A percentile compares a stretch with the other conserved stretches of the same genome.
Evolutionary conservation across 176 grass and related monocot species (phyloP).

Genomic region (Saccharum spontaneum): DNA sequence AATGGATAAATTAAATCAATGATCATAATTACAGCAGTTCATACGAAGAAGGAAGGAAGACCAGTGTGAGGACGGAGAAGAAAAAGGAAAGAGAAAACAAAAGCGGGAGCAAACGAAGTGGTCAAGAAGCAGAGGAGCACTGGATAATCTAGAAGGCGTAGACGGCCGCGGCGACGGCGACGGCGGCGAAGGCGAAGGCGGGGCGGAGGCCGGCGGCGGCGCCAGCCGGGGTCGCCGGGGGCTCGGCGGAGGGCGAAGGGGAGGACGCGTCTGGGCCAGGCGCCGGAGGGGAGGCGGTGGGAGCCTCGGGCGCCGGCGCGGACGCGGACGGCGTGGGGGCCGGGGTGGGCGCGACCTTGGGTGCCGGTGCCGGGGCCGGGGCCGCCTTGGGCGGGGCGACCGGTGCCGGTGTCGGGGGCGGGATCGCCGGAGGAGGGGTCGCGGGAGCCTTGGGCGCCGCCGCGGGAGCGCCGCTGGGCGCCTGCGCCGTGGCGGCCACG

Average conservation of each 20-base stretch:
- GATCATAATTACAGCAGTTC: slow-evolving; percentile 52
- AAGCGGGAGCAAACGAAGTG: background rate
- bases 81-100: background rate
- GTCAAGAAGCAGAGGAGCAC: slow-evolving; percentile 4
- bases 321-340: slow-evolving; percentile 32
- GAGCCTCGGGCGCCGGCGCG: slow-evolving; percentile 34
- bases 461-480: slow-evolving; percentile 28
- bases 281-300: slow-evolving; percentile 21
- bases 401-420: slow-evolving; percentile 31
- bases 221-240: slow-evolving; percentile 1
- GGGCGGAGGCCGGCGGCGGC: slow-evolving; percentile 46
- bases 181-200: slow-evolving; percentile 38
- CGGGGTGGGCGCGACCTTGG: background rate
- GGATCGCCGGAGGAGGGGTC: slow-evolving; percentile 30
- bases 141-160: slow-evolving; percentile 42
- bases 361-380: background rate
- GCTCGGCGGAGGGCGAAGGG: slow-evolving; percentile 33
- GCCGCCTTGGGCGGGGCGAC: slow-evolving; percentile 23
- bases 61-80: background rate
- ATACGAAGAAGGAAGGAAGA: slow-evolving; percentile 9
- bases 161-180: slow-evolving; percentile 36
- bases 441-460: slow-evolving; percentile 25
- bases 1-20: slow-evolving; percentile 53
- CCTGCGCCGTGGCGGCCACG: slow-evolving; percentile 47
- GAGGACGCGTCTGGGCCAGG: slow-evolving; percentile 17